Evolutionary conservation across 495 filamentous ascomycete genomes (phyloP).

Genomic region (Penicillium diatomitis): DNA sequence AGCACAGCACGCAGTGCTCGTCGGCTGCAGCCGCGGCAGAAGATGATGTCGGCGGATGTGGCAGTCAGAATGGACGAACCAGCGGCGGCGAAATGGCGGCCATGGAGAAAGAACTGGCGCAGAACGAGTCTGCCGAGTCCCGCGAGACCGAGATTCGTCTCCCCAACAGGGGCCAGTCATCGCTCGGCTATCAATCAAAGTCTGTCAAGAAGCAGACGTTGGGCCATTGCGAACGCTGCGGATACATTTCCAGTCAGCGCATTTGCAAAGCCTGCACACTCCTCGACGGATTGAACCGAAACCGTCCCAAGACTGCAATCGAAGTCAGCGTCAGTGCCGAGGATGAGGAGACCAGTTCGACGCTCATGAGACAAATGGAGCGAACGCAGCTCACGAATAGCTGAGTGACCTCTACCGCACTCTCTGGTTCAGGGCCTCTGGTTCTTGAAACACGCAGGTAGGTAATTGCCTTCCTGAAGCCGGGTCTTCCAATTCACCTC

Average conservation of each 20-base stretch:
- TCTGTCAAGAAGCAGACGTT: conserved; percentile 58
- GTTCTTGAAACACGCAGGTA: too few species aligned
- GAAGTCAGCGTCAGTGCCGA: conserved; percentile 42
- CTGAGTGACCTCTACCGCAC: conserved; percentile 2
- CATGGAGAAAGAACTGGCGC: conserved; percentile 72
- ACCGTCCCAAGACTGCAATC: conserved; percentile 68
- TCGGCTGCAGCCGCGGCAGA: conserved; percentile 44
- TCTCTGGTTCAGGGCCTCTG: too few species aligned
- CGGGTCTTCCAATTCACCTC: too few species aligned
- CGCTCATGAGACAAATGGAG: conserved; percentile 47
- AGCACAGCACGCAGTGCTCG: conserved; percentile 17
- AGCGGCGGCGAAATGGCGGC: conserved; percentile 82
- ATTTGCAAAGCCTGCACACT: conserved; percentile 91
- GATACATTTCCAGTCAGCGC: conserved; percentile 91
- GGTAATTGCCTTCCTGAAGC: too few species aligned
- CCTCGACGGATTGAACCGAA: conserved; percentile 87
- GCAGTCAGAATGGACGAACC: conserved; percentile 58
- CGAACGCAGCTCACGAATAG: conserved; percentile 36
- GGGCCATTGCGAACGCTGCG: conserved; percentile 76
- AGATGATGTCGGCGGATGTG: conserved; percentile 59
- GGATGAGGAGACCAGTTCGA: conserved; percentile 48
- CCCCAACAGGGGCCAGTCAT: conserved; percentile 13
- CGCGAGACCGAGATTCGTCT: conserved; percentile 66
- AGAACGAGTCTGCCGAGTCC: conserved; percentile 54
- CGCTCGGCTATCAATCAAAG: conserved; percentile 16